Conservation (phyloP, 768 basidiomycete species). For the Jaapia argillacea region DNA sequence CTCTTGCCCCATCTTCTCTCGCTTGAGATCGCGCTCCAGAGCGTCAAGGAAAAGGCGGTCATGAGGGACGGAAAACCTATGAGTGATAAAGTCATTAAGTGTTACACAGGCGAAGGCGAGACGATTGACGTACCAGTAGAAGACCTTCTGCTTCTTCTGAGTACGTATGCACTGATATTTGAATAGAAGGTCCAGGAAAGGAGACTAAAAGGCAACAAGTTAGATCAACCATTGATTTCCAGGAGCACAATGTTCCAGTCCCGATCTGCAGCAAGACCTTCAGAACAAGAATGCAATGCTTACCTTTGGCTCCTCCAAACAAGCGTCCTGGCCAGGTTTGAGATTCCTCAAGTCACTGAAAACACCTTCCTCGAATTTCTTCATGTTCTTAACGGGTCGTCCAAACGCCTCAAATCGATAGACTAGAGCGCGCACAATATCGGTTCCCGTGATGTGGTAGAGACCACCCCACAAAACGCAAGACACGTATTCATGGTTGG, state of each 20-base stretch:
- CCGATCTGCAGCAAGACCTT: no score
- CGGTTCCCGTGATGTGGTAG: slow-evolving; percentile 93
- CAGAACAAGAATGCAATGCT: no score
- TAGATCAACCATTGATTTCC: neutral
- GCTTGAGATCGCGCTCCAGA: slow-evolving; percentile 90
- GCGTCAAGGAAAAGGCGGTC: slow-evolving; percentile 96
- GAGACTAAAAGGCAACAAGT: slow-evolving; percentile 42
- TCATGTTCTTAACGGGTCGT: slow-evolving; percentile 83
- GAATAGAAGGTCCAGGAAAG: slow-evolving; percentile 89
- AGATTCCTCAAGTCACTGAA: slow-evolving; percentile 90
- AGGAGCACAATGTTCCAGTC: no score
- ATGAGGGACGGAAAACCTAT: slow-evolving; percentile 93
- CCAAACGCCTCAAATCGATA: slow-evolving; percentile 93
- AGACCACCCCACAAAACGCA: slow-evolving; percentile 90
- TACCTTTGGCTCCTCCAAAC: slow-evolving; percentile 94
- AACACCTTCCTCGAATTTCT: slow-evolving; percentile 96
- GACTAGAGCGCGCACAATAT: slow-evolving; percentile 91
- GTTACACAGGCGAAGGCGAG: neutral
- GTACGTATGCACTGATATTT: slow-evolving; percentile 96
- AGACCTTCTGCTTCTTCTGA: slow-evolving; percentile 99
- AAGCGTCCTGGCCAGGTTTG: slow-evolving; percentile 89
- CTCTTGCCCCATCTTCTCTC: slow-evolving; percentile 85
- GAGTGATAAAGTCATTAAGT: neutral
- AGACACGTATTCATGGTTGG: slow-evolving; percentile 79
- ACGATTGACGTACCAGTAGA: slow-evolving; percentile 67